Percentiles rank a stretch among this genome's conserved stretches.
These are phyloP conservation scores for Ascochyta koolunga DNA, from an alignment of 2,329 filamentous ascomycete species.

Conservation along the genomic window DNA sequence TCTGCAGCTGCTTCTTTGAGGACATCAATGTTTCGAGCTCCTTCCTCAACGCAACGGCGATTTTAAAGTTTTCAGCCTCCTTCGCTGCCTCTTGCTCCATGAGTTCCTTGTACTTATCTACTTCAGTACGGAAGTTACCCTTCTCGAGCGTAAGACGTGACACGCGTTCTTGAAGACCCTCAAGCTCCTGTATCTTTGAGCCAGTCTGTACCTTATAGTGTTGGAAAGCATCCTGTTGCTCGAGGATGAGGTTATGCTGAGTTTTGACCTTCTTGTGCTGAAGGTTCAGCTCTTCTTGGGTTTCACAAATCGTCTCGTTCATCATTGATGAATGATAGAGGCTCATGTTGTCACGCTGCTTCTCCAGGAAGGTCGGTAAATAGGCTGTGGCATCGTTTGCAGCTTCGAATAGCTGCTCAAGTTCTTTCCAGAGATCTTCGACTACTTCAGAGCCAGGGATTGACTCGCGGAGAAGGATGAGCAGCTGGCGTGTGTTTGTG, in stretches of 20 bases:
- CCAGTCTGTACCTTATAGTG: slow-evolving; percentile 28
- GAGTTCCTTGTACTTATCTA: slow-evolving; percentile 26
- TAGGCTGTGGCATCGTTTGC: slow-evolving; percentile 25
- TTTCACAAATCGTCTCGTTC: slow-evolving; percentile 30
- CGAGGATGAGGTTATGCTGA: slow-evolving; percentile 35
- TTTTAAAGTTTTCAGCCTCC: slow-evolving; percentile 16
- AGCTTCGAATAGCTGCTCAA: slow-evolving; percentile 32
- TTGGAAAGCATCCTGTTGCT: slow-evolving; percentile 36
- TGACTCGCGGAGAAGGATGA: slow-evolving; percentile 31
- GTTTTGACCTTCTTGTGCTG: slow-evolving; percentile 39
- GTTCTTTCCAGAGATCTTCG: slow-evolving; percentile 33
- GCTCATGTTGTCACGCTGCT: slow-evolving; percentile 36
- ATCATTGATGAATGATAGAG: slow-evolving; percentile 31
- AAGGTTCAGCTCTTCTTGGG: slow-evolving; percentile 32
- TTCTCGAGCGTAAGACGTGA: slow-evolving; percentile 40
- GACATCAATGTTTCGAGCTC: slow-evolving; percentile 21
- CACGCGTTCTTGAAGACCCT: slow-evolving; percentile 28
- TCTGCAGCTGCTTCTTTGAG: slow-evolving; percentile 25
- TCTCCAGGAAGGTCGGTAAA: slow-evolving; percentile 34
- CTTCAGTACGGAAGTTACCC: slow-evolving; percentile 34
- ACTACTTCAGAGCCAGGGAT: slow-evolving; percentile 22
- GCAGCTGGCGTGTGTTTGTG: slow-evolving; percentile 28
- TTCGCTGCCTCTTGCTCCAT: slow-evolving; percentile 17
- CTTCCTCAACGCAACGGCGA: slow-evolving; percentile 19
- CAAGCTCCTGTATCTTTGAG: slow-evolving; percentile 29